These are phyloP conservation scores for Boletus semigastroideus DNA, from an alignment of 1,284 basidiomycete genomes.

Conservation along the genomic window DNA sequence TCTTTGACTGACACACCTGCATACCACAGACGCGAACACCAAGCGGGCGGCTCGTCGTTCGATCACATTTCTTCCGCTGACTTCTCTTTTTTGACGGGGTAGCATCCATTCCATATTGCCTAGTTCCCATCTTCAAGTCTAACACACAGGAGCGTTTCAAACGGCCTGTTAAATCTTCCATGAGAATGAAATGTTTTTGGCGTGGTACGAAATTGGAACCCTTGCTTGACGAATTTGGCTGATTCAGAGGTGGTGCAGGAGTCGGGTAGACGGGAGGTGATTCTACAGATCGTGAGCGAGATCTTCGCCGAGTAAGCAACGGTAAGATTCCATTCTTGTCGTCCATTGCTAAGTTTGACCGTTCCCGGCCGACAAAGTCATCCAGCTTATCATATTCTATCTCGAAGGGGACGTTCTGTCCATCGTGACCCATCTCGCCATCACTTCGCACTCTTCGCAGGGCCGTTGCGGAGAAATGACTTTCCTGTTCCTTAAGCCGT, in stretches of 20 bases:
- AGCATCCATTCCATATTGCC: constrained; percentile 97
- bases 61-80: constrained; percentile 97
- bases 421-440: constrained; percentile 40
- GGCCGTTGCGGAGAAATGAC: constrained; percentile 31
- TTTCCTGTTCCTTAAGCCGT: constrained; percentile 37
- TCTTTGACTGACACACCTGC: constrained; percentile 70
- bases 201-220: constrained; percentile 57
- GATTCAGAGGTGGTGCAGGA: constrained; percentile 17
- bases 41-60: constrained; percentile 88
- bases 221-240: constrained; percentile 35
- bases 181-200: constrained; percentile 96
- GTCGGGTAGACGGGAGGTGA: constrained; percentile 13
- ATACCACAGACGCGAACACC: constrained; percentile 97
- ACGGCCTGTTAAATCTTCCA: constrained; percentile 98
- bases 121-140: constrained; percentile 98
- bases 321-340: constrained; percentile 21
- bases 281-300: constrained; percentile 57
- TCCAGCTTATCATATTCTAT: constrained; percentile 43
- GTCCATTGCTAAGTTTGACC: constrained; percentile 20
- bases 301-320: constrained; percentile 46
- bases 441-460: constrained; percentile 68
- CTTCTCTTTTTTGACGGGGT: constrained; percentile 92
- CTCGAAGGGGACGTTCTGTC: constrained; percentile 42
- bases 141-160: constrained; percentile 94
- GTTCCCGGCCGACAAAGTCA: constrained; percentile 28